Percentiles rank a stretch among this genome's conserved stretches.
Evolutionary conservation across 768 basidiomycete species (phyloP).

Genomic region (Auriscalpium orientale): DNA sequence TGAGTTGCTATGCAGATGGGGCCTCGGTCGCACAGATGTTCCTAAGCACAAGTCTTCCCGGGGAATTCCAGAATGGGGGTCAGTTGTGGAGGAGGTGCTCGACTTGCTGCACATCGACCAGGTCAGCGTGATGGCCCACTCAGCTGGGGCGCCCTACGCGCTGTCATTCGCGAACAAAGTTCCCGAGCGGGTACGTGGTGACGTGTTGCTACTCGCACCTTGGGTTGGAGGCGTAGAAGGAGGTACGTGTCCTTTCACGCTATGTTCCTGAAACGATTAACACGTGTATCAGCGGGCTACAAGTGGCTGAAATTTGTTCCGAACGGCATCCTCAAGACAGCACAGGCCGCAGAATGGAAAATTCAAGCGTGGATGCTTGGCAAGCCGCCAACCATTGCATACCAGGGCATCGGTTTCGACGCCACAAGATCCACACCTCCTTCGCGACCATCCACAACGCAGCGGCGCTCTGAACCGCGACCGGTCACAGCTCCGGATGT

Average conservation of each 20-base stretch:
- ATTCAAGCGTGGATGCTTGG: constrained; percentile 96
- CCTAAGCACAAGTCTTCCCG: constrained; percentile 55
- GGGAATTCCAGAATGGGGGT: constrained; percentile 87
- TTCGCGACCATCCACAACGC: constrained; percentile 6
- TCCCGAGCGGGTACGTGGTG: constrained; percentile 70
- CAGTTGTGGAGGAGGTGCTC: constrained; percentile 84
- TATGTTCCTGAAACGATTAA: constrained; percentile 6
- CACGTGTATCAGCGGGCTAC: constrained; percentile 55
- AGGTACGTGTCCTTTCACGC: constrained; percentile 42
- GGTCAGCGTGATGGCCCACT: constrained; percentile 91
- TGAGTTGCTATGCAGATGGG: constrained; percentile 57
- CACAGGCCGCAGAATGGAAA: constrained; percentile 96
- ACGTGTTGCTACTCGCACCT: constrained; percentile 84
- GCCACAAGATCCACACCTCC: constrained; percentile 22
- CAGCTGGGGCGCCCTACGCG: constrained; percentile 92
- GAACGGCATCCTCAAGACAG: constrained; percentile 85
- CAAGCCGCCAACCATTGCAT: constrained; percentile 81
- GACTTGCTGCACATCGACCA: constrained; percentile 69
- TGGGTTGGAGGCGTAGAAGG: constrained; percentile 93
- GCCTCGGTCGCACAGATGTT: constrained; percentile 79
- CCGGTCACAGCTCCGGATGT: constrained; percentile 25
- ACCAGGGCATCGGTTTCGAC: constrained; percentile 75
- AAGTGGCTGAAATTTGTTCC: constrained; percentile 98
- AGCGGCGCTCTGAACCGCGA: constrained; percentile 9
- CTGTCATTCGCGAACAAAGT: constrained; percentile 76